Conservation (phyloP, 805 yeast species). For the Tetrapisispora taiwanensis region DNA sequence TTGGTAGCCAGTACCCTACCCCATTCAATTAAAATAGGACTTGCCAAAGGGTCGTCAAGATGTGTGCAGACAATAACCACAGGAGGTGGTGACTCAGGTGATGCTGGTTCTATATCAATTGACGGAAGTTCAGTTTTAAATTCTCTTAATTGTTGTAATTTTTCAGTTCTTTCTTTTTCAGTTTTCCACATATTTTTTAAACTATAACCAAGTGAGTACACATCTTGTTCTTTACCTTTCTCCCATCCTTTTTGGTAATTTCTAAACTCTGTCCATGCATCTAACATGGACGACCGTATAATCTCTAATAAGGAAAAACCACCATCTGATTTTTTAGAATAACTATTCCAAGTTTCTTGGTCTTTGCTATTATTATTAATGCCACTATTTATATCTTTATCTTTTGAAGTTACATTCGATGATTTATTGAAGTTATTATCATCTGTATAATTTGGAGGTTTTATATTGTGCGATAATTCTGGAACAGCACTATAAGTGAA, state of each 20-base stretch:
- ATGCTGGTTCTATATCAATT: constrained; percentile 28
- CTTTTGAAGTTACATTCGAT: not conserved
- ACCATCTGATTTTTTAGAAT: constrained; percentile 12
- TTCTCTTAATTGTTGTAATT: constrained; percentile 24
- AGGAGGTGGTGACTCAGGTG: constrained; percentile 48
- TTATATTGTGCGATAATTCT: constrained; percentile 27
- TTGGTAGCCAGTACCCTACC: constrained; percentile 47
- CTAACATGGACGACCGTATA: constrained; percentile 48
- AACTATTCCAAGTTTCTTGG: constrained; percentile 8
- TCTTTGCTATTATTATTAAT: not conserved
- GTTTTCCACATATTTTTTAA: constrained; percentile 50
- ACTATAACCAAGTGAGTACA: constrained; percentile 49
- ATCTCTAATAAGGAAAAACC: constrained; percentile 29
- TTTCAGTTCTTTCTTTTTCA: constrained; percentile 24
- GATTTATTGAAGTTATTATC: not conserved
- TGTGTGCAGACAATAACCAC: constrained; percentile 60
- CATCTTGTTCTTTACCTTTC: constrained; percentile 56
- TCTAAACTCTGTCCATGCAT: constrained; percentile 65
- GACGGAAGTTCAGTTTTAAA: constrained; percentile 26
- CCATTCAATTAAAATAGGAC: constrained; percentile 47
- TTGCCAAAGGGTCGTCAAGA: constrained; percentile 42
- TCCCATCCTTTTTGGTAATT: constrained; percentile 48
- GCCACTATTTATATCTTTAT: not conserved
- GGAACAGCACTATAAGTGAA: constrained; percentile 65
- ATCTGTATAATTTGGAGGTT: constrained; percentile 37